These are phyloP conservation scores for Penicillium sp. DNA, from an alignment of 2,329 filamentous ascomycete species.

Conservation along the genomic window DNA sequence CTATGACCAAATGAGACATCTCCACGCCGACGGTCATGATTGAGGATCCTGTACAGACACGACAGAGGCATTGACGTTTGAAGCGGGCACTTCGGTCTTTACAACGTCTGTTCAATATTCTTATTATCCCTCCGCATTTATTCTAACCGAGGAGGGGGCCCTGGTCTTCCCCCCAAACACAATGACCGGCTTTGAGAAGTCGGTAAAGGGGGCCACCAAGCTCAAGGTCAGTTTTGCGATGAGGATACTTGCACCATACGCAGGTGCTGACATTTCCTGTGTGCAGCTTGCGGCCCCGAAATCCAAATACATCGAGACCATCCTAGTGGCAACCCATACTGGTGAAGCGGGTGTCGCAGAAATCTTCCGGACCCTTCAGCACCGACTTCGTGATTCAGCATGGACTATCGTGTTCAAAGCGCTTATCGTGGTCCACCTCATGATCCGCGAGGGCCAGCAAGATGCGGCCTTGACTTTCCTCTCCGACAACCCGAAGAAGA, in stretches of 20 bases:
- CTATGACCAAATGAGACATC: conserved; percentile 30
- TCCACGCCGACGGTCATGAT: conserved; percentile 23
- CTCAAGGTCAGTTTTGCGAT: conserved; percentile 64
- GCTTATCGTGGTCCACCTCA: conserved; percentile 89
- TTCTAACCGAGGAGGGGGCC: conserved; percentile 1
- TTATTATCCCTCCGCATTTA: not conserved
- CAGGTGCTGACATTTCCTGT: conserved; percentile 15
- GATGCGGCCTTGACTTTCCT: conserved; percentile 85
- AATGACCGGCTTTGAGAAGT: conserved; percentile 77
- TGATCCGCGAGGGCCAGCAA: conserved; percentile 91
- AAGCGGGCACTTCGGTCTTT: conserved; percentile 18
- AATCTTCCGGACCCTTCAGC: conserved; percentile 86
- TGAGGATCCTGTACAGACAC: conserved; percentile 18
- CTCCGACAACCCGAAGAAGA: conserved; percentile 70
- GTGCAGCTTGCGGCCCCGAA: conserved; percentile 85
- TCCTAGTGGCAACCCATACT: conserved; percentile 88
- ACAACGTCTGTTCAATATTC: not conserved
- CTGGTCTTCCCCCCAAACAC: conserved; percentile 12
- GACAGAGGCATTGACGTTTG: conserved; percentile 13
- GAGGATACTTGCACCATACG: not conserved
- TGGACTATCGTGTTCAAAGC: conserved; percentile 99
- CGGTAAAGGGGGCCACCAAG: conserved; percentile 97
- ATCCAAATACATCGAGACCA: conserved; percentile 98
- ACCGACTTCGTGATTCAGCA: conserved; percentile 86
- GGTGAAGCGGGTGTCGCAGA: conserved; percentile 93